Base-by-base conservation (phyloP, 768 basidiomycete genomes). In the Leucogyrophana mollusca region DNA sequence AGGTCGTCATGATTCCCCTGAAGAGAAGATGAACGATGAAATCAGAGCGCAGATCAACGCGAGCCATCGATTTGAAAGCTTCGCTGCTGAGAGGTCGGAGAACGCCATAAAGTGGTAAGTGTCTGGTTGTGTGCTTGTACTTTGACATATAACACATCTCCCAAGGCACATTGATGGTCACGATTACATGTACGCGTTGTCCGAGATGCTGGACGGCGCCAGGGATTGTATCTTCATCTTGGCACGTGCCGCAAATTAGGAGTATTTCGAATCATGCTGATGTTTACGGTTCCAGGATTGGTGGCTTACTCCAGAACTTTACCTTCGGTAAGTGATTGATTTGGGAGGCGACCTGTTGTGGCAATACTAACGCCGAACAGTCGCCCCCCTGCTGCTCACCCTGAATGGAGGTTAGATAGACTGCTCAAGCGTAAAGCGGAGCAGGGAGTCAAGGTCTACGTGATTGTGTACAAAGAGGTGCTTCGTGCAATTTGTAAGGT, bases 281-380 rank as follows among this genome's bases (percentile, higher is more conserved):
- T 8, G 25, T 8, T 3, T 20, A n/a, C 24, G 24, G 13, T 43
- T 34, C 11, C 51, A 87, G 83, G 87, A 90, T 53, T 90, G 90
- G 91, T 94, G 94, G 94, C 78, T 98, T 50, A 89, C 90, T 0
- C 95, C 95, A 1, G 95, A 98, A 61, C 69, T 98, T 3, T 96
- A 92, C 68, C 84, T 98, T 30, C 85, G 95, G 63, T 65, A 23
- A 2, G 57, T 40, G 3, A 5, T 9, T 14, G 13, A 13, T 10
- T 30, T 3, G n/a, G n/a, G n/a, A n/a, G n/a, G n/a, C n/a, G n/a
- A n/a, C n/a, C 21, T 30, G 34, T 21, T 25, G 43, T 55, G 30
- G 61, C 49, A 22, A 20, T 22, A 34, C 27, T 36, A 4, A 10
- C 34, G 10, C 20, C 18, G 17, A 30, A 23, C 20, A 68, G 64